A percentile compares a stretch with the other conserved stretches of the same genome.
phyloP scores from a whole-genome alignment of 768 basidiomycete species.

The Suillus subaureus region DNA sequence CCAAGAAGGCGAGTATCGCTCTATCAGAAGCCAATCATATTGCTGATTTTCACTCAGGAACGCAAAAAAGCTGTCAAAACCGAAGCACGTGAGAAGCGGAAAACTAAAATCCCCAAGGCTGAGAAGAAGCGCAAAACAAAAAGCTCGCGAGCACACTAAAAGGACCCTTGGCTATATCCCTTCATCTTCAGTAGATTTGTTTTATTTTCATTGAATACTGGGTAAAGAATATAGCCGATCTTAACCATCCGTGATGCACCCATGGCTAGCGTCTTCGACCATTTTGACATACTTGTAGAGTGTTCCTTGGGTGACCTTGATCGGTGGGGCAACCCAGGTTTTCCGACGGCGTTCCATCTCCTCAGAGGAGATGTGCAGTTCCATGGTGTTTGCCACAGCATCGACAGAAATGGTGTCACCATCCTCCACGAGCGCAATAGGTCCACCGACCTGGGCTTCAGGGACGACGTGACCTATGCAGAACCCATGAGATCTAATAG shows the following conservation, averaged over 20 bases:
- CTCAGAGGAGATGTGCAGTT: slow-evolving; percentile 73
- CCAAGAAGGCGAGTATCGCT: slow-evolving; percentile 70
- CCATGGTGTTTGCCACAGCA: slow-evolving; percentile 82
- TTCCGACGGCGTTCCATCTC: slow-evolving; percentile 75
- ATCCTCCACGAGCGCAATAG: slow-evolving; percentile 87
- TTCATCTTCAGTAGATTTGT: slow-evolving; percentile 11
- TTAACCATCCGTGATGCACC: slow-evolving; percentile 89
- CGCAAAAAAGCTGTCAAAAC: slow-evolving; percentile 89
- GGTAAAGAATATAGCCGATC: not conserved
- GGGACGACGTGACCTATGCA: slow-evolving; percentile 97
- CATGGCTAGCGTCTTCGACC: slow-evolving; percentile 89
- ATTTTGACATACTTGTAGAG: slow-evolving; percentile 87
- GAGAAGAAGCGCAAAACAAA: slow-evolving; percentile 91
- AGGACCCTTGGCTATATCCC: slow-evolving; percentile 13
- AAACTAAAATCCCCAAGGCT: slow-evolving; percentile 92
- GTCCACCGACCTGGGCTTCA: slow-evolving; percentile 92
- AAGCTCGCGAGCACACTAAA: slow-evolving; percentile 27
- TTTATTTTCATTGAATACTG: slow-evolving; percentile 3
- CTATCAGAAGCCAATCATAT: slow-evolving; percentile 13
- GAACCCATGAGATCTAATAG: slow-evolving; percentile 87
- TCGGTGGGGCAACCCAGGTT: slow-evolving; percentile 81
- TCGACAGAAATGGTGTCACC: slow-evolving; percentile 89
- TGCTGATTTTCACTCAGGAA: slow-evolving; percentile 53
- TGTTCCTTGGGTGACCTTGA: slow-evolving; percentile 82
- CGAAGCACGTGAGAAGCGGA: slow-evolving; percentile 84